phyloP scores from a whole-genome alignment of 2,329 filamentous ascomycete genomes.

The Cadophora sp. region DNA sequence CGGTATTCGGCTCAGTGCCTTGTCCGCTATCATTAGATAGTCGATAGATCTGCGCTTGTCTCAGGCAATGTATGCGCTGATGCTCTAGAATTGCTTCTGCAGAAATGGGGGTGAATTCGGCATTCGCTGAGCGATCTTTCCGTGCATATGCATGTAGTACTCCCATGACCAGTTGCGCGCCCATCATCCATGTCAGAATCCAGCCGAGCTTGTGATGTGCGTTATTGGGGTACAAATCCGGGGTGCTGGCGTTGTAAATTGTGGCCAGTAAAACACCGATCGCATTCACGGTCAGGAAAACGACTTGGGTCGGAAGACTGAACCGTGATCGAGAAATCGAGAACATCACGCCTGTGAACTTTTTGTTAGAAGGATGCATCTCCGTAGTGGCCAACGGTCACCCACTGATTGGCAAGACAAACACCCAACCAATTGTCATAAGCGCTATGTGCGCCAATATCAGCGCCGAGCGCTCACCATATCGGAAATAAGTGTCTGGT shows the following conservation, averaged over 20 bases:
- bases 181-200: slow-evolving; percentile 76
- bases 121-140: slow-evolving; percentile 47
- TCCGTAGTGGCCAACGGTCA: slow-evolving; percentile 21
- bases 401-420: slow-evolving; percentile 73
- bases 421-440: slow-evolving; percentile 73
- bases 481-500: slow-evolving; percentile 49
- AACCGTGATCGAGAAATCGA: slow-evolving; percentile 81
- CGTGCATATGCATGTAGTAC: slow-evolving; percentile 39
- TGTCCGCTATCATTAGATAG: slow-evolving; percentile 75
- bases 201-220: slow-evolving; percentile 90
- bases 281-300: slow-evolving; percentile 69
- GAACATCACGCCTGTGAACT: slow-evolving; percentile 68
- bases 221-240: slow-evolving; percentile 86
- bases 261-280: slow-evolving; percentile 69
- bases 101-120: slow-evolving; percentile 69
- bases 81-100: slow-evolving; percentile 60
- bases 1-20: slow-evolving; percentile 73
- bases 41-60: slow-evolving; percentile 54
- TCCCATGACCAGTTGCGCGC: slow-evolving; percentile 70
- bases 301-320: slow-evolving; percentile 71
- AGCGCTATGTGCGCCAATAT: slow-evolving; percentile 67
- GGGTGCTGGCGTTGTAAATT: slow-evolving; percentile 81
- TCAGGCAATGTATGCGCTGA: slow-evolving; percentile 50
- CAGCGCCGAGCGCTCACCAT: slow-evolving; percentile 47
- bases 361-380: slow-evolving; percentile 3